Base-by-base conservation (phyloP, 106 monocot genomes). In the Agapanthus africanus region DNA sequence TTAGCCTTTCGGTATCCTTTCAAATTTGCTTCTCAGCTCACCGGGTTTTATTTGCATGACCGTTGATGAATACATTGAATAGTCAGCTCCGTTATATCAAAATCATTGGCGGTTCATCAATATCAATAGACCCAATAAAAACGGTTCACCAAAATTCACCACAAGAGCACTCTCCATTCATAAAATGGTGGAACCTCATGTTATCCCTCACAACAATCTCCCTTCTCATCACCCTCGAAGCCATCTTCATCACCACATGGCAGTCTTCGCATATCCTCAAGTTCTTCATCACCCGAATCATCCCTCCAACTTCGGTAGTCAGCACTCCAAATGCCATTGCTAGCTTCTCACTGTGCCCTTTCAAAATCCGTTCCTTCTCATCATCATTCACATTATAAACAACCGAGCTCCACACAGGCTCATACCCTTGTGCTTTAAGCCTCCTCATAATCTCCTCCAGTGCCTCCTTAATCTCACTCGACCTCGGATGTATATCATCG, bases 101-200 rank as follows among this genome's bases (percentile, higher is more conserved):
- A n/a, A n/a, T n/a, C n/a, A n/a, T n/a, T n/a, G n/a, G n/a, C n/a
- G n/a, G n/a, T n/a, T n/a, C n/a, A n/a, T n/a, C n/a, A n/a, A n/a
- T n/a, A n/a, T n/a, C n/a, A n/a, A n/a, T n/a, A n/a, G n/a, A n/a
- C n/a, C n/a, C n/a, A n/a, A n/a, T n/a, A n/a, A n/a, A n/a, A n/a
- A n/a, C n/a, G n/a, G 19, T 33, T 82, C 82, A 85, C 80, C 85
- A 90, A 40, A 83, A 85, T 11, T 69, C 85, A 27, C 80, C 73
- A 71, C 90, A 85, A 33, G 82, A 80, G 78, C 90, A 90, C 27
- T 35, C 72, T 16, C 82, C 90, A 71, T 67, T 49, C 44, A 62
- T 67, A 59, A 90, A 90, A 78, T 85, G 85, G 75, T 90, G 90
- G 67, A 90, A 90, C 44, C 82, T 85, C 78, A 83, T 47, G 62